Base-by-base conservation (phyloP, 768 basidiomycete genomes). In the Royoungia palumana region DNA sequence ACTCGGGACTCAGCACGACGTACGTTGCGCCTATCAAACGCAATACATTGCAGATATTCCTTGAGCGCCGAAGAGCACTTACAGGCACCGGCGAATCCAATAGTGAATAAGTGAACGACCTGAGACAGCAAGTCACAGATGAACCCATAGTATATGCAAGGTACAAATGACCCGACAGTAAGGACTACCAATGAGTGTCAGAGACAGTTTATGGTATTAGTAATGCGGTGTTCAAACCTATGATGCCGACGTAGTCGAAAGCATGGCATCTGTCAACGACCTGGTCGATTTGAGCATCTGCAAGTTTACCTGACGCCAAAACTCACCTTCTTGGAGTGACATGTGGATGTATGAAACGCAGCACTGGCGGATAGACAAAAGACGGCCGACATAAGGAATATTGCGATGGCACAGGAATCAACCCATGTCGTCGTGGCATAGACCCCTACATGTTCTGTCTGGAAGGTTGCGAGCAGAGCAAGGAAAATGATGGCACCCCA, bases 161-260 rank as follows among this genome's bases (percentile, higher is more conserved):
- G 87, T 55, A 81, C 81, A 65, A 85, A 85, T 28, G 89, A 91
- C 21, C 91, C 92, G 37, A 87, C 82, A 35, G 74, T 89, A 47
- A 90, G 75, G 27, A 83, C 76, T 76, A 41, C 46, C 28, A 21
- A 39, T 19, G 52, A 22, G 24, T 8, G 20, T 68, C 46, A 57
- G 46, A 20, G 0, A 36, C 17, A 20, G 27, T 24, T 16, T 41
- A 43, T 28, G 22, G 39, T 22, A 49, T 30, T 44, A 27, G 39
- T 22, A 49, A 32, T 44, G 48, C 45, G 21, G 14, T 39, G 16
- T 41, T 53, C 73, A 44, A 41, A 86, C 78, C 69, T 54, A 85
- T 78, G 54, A 95, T 95, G 11, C 93, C 93, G 24, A 87, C 70
- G 65, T 94, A 87, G 67, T 88, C 89, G 38, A 86, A 69, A 14